Conservation (phyloP, 1,139 yeast species). For the Yamadazyma sp. region DNA sequence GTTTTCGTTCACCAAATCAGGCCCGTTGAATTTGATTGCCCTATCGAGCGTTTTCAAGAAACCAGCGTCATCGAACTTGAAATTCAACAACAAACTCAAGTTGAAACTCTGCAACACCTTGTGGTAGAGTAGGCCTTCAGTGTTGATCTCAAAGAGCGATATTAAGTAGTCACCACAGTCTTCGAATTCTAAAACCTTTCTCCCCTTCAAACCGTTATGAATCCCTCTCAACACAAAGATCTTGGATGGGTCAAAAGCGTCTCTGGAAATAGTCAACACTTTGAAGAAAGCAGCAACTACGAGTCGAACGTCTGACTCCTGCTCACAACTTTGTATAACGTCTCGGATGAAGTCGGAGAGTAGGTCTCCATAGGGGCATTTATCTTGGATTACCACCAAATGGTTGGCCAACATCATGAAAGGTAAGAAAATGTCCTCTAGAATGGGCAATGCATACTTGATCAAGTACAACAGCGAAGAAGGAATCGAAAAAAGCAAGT, state of each 20-base stretch:
- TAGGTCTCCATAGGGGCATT: conserved; percentile 61
- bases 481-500: conserved; percentile 56
- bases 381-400: conserved; percentile 39
- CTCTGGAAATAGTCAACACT: conserved; percentile 47
- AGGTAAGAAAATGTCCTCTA: conserved; percentile 58
- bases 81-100: conserved; percentile 44
- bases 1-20: conserved; percentile 33
- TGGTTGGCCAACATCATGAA: conserved; percentile 66
- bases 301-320: conserved; percentile 24
- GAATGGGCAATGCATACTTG: conserved; percentile 44
- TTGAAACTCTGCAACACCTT: conserved; percentile 51
- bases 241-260: conserved; percentile 71
- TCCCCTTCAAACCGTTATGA: conserved; percentile 45
- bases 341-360: conserved; percentile 49
- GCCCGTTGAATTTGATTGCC: conserved; percentile 46
- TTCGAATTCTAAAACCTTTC: conserved; percentile 28
- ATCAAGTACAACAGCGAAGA: conserved; percentile 50
- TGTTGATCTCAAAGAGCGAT: conserved; percentile 49
- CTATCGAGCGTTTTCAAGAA: conserved; percentile 35
- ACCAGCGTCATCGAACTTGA: conserved; percentile 18
- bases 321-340: conserved; percentile 38
- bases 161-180: conserved; percentile 30
- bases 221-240: conserved; percentile 63
- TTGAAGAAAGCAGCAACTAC: conserved; percentile 35
- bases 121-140: conserved; percentile 63